Percentiles rank a stretch among this genome's conserved stretches.
phyloP scores from a whole-genome alignment of 176 grass and related monocot species.

The Aegilops speltoides region DNA sequence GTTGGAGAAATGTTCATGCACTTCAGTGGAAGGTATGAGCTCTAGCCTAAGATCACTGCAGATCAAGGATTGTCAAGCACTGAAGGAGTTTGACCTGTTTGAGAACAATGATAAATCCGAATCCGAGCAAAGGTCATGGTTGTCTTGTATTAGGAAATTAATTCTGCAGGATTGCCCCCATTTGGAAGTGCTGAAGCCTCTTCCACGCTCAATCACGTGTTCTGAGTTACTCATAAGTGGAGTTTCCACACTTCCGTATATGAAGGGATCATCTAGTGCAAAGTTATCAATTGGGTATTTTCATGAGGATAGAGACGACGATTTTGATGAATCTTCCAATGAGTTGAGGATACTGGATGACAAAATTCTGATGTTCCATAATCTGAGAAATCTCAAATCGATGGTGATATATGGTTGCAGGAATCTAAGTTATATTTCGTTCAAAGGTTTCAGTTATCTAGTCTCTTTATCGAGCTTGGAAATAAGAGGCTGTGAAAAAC shows the following conservation, averaged over 20 bases:
- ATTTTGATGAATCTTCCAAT: background rate
- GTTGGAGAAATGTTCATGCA: too few species aligned
- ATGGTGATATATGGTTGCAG: background rate
- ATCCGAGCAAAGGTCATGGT: too few species aligned
- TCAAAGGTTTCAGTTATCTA: background rate
- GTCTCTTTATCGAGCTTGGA: background rate
- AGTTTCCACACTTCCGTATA: background rate
- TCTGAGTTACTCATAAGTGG: background rate
- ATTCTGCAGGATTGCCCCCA: too few species aligned
- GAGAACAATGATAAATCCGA: too few species aligned
- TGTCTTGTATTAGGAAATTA: too few species aligned
- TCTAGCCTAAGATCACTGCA: too few species aligned
- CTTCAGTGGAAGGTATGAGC: too few species aligned
- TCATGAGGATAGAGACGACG: too few species aligned
- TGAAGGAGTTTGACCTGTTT: too few species aligned
- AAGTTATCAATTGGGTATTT: background rate
- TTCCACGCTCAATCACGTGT: too few species aligned
- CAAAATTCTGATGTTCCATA: constrained; percentile 9
- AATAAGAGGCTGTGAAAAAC: background rate
- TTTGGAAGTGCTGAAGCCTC: background rate
- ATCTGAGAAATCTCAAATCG: background rate
- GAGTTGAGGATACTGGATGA: background rate
- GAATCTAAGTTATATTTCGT: background rate
- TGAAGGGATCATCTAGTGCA: background rate
- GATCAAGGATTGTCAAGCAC: too few species aligned